These are phyloP conservation scores for Cenococcum geophilum DNA, from an alignment of 495 filamentous ascomycete genomes.

Conservation along the genomic window DNA sequence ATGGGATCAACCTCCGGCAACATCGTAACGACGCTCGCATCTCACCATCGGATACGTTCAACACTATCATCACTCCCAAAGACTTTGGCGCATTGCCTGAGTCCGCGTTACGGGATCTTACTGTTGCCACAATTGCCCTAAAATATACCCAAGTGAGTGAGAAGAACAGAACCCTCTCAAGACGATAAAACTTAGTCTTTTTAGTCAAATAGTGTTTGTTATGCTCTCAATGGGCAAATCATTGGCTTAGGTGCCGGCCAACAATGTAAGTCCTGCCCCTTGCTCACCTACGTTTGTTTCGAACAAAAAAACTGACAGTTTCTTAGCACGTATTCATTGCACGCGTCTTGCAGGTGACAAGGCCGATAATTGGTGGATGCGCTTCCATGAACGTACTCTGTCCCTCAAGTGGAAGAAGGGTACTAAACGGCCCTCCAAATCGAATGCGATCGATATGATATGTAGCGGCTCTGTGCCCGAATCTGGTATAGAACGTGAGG, in stretches of 20 bases:
- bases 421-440: slow-evolving; percentile 92
- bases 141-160: slow-evolving; percentile 74
- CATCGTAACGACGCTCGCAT: slow-evolving; percentile 88
- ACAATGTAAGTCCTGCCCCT: slow-evolving; percentile 51
- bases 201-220: slow-evolving; percentile 90
- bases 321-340: slow-evolving; percentile 74
- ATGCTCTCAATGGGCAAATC: slow-evolving; percentile 89
- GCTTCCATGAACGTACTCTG: slow-evolving; percentile 84
- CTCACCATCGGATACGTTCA: slow-evolving; percentile 75
- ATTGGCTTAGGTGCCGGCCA: slow-evolving; percentile 93
- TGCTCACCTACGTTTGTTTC: background rate
- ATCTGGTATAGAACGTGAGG: slow-evolving; percentile 69
- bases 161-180: background rate
- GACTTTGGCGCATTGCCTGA: slow-evolving; percentile 65
- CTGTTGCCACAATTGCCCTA: slow-evolving; percentile 89
- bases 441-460: slow-evolving; percentile 93
- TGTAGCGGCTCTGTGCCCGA: slow-evolving; percentile 77
- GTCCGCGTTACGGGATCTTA: slow-evolving; percentile 78
- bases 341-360: slow-evolving; percentile 97
- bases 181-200: background rate
- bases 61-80: slow-evolving; percentile 75
- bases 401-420: slow-evolving; percentile 94
- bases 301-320: slow-evolving; percentile 1
- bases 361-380: slow-evolving; percentile 98
- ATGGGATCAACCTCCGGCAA: slow-evolving; percentile 79